A percentile compares a stretch with the other conserved stretches of the same genome.
Evolutionary conservation across 1,284 basidiomycete genomes (phyloP).

Genomic region (Rhodotorula sp.): DNA sequence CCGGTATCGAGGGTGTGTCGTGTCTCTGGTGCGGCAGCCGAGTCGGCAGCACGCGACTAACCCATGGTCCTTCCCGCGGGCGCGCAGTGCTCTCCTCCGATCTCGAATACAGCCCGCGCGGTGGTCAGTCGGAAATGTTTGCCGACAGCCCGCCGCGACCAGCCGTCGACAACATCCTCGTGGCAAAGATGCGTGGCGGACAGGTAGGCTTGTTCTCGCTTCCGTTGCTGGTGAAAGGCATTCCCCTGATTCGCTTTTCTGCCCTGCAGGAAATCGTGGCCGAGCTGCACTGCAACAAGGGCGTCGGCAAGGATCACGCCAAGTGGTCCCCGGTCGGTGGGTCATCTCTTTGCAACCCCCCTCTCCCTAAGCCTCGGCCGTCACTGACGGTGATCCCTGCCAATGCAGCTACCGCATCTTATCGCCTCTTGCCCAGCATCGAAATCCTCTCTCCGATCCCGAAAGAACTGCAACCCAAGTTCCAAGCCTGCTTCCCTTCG

Average conservation of each 20-base stretch:
- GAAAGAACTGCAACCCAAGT: constrained; percentile 65
- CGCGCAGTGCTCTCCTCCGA: constrained; percentile 69
- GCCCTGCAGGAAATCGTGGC: constrained; percentile 66
- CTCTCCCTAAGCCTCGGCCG: neutral
- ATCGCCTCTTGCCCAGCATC: constrained; percentile 86
- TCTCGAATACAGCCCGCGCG: constrained; percentile 77
- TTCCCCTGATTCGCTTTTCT: neutral
- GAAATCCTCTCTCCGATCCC: constrained; percentile 69
- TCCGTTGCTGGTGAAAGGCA: accelerated
- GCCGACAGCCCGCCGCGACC: constrained; percentile 61
- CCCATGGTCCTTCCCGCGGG: no score
- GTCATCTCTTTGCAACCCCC: constrained; percentile 50
- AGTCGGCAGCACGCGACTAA: no score
- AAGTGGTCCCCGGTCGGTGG: constrained; percentile 95
- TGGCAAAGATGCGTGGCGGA: constrained; percentile 91
- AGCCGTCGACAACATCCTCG: constrained; percentile 79
- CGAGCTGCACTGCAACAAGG: constrained; percentile 90
- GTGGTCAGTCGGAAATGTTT: constrained; percentile 66
- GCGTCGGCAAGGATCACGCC: constrained; percentile 93
- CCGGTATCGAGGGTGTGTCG: constrained; percentile 58
- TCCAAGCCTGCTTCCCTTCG: constrained; percentile 80
- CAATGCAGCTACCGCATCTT: constrained; percentile 79
- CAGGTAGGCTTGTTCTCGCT: constrained; percentile 47
- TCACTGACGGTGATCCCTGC: neutral
- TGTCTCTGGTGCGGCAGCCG: no score